Evolutionary conservation across 306 rosid species (phyloP).

Genomic region (Glycine soja): DNA sequence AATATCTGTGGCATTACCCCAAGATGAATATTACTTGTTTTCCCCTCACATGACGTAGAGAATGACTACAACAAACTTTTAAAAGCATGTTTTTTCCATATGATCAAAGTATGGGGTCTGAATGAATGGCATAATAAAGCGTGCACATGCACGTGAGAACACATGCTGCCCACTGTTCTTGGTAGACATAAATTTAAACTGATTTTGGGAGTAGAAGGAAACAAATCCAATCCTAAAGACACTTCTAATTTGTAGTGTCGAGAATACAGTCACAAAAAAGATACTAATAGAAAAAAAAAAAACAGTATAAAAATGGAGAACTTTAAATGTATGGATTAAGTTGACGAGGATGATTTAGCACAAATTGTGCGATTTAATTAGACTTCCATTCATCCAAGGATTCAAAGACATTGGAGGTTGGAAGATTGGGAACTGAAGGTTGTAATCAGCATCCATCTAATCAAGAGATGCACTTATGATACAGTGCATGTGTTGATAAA

Average conservation of each 20-base stretch:
- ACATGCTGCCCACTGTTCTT: slow-evolving; percentile 54
- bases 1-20: neutral
- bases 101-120: slow-evolving; percentile 32
- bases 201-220: slow-evolving; percentile 27
- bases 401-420: slow-evolving; percentile 32
- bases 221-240: slow-evolving; percentile 18
- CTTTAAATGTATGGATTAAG: slow-evolving; percentile 1
- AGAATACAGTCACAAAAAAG: neutral
- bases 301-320: neutral
- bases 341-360: slow-evolving; percentile 14
- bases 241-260: slow-evolving; percentile 13
- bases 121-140: slow-evolving; percentile 40
- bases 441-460: slow-evolving; percentile 28
- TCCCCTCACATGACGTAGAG: neutral
- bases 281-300: neutral
- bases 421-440: neutral
- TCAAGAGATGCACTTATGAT: neutral
- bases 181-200: slow-evolving; percentile 23
- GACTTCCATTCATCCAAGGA: slow-evolving; percentile 10
- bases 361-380: too few relatives aligned
- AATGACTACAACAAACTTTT: slow-evolving; percentile 37
- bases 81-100: slow-evolving; percentile 26
- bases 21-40: neutral
- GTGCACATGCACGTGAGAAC: slow-evolving; percentile 54
- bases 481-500: slow-evolving; percentile 7